Base-by-base conservation (phyloP, 106 monocot species). In the Cymbidium sinense region DNA sequence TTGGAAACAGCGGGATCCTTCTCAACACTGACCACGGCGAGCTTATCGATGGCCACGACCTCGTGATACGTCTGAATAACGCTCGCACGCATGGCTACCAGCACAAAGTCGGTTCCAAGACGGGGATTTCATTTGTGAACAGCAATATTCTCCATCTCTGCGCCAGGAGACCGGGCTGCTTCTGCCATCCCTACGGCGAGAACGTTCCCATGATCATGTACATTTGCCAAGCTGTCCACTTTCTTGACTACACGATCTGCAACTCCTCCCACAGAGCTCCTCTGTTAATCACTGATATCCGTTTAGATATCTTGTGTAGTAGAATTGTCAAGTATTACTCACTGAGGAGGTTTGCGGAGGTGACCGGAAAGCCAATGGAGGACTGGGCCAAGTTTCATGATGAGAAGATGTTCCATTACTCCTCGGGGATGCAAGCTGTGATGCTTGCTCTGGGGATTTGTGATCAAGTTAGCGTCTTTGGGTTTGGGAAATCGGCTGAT, bases 1-100 rank as follows among this genome's bases (percentile, higher is more conserved):
- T 95, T 70, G 94, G 94, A 5, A 95, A 95, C 76, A 91, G 94
- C 73, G 94, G 94, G 13, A 93, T 95, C 77, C 80, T 95, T 18
- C 82, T 95, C 34, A 83, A 83, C 5, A 27, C 39, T 10, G 81
- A 79, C 43, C 52, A 76, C 58, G 94, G 91, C 10, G 77, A 75
- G 7, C 79, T 91, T 41, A 95, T 95, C 77, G 94, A 95, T 77
- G 11, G 61, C 74, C 94, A 95, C 70, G 87, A 91, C 12, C 58
- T 85, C 17, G 89, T 95, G 20, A 88, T 95, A 77, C 76, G 95
- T 34, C 87, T 95, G 27, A 92, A 95, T 80, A 95, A 91, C 73
- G 95, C 95, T 12, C 76, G 84, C 43, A 86, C 47, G 28, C n/a
- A 36, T 2, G 91, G 95, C 6, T 95, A 84, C 79, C 50, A 50